Evolutionary conservation across 208 protist species (phyloP), one percentile per base, ranked within the genome.

Genomic region (Novymonas esmeraldas): DNA sequence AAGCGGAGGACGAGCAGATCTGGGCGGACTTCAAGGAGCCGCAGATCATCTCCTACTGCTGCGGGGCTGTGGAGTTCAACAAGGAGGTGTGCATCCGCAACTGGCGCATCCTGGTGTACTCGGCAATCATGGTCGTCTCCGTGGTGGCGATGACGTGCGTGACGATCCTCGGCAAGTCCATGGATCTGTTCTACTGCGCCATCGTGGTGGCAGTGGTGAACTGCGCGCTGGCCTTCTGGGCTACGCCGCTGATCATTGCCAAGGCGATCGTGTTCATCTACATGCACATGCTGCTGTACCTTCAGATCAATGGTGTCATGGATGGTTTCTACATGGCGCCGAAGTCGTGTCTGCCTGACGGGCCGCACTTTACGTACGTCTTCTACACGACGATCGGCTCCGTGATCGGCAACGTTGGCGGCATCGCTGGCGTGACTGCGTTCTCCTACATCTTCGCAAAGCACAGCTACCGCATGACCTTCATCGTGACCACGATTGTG

Each of bases 381-480:
- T 89, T 85, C 70, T 88, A 88, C 64, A 70, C 65, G 56, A 85
- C 82, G 20, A 54, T 83, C 33, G 61, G 62, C 0, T 28, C 58
- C 18, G 59, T 83, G 22, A 73, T 88, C 45, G 76, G 71, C 44
- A 76, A 74, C 54, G 49, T 80, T 56, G 78, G 72, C 34, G 81
- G 75, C 42, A 49, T 86, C 2, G 16, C 77, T 29, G 85, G 81
- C 28, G 65, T 85, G 22, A 60, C 61, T 16, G 26, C 78, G 11
- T 92, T 92, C 69, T 60, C 69, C 26, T 81, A 84, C 58, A 73
- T 85, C 54, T 87, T 92, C 73, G 56, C 72, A 18, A 70, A 78
- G 49, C 69, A 64, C 44, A 78, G 70, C 64, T 89, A 88, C 49
- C 74, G 36, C 11, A 14, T 41, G 7, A 41, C 36, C 36, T 41